Base-by-base conservation (phyloP, 1,284 basidiomycete genomes). In the Vanrija sp. region DNA sequence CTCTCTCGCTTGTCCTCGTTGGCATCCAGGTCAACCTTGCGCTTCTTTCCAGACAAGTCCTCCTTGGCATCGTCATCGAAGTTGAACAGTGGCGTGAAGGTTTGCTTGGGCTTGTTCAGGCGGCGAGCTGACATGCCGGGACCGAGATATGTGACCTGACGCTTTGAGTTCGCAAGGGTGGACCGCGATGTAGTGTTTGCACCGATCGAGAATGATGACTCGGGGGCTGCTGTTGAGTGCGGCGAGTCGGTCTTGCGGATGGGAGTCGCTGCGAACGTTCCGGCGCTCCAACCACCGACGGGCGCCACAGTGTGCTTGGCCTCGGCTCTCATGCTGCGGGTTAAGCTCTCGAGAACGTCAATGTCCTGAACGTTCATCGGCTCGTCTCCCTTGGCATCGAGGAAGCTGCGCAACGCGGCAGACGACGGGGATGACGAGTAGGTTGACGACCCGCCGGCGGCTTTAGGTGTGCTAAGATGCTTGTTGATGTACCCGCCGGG, bases 61-160 rank as follows among this genome's bases (percentile, higher is more conserved):
- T 58, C 57, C 45, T 58, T 56, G 14, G 46, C 54, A 28, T 51
- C 43, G 29, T 56, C 49, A n/a, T 56, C 49, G 25, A 53, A 47
- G 5, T 44, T 46, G 44, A 66, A 62, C 10, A 69, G 49, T 6
- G 67, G 61, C 53, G 63, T 62, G 44, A 61, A 38, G 1, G 42
- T 49, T 19, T 28, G 34, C 6, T 28, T 34, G 39, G 54, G 51
- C 42, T 58, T 53, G 38, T 62, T 59, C 60, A 66, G 61, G 23
- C 65, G 61, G 16, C 64, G 58, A 1, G 68, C 63, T 25, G 69
- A 70, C 62, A 73, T 72, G 39, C 71, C 71, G 0, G 71, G 70
- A 12, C 71, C 71, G 1, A 73, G 63, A 51, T 73, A 73, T 8
- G 55, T 60, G 21, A 61, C 46, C 28, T 57, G 50, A 47, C 48